These are phyloP conservation scores for Petunia axillaris DNA, from an alignment of 257 asterid species.

Conservation along the genomic window DNA sequence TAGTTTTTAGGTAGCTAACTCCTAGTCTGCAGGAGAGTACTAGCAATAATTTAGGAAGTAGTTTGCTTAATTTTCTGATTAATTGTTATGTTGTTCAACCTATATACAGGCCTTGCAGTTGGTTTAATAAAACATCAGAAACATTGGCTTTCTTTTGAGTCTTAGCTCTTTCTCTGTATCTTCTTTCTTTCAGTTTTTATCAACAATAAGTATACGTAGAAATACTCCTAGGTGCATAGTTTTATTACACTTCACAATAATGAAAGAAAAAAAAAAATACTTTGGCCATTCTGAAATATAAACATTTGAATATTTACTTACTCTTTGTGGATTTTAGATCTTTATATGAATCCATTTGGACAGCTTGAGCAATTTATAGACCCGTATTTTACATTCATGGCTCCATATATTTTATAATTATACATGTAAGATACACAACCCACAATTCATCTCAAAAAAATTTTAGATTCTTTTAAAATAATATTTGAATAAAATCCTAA, in stretches of 20 bases:
- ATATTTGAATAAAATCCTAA: background rate
- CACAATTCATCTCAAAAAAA: background rate
- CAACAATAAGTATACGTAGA: background rate
- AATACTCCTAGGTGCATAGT: slow-evolving; percentile 11
- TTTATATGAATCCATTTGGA: background rate
- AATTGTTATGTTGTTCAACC: too few species aligned
- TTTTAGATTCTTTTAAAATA: background rate
- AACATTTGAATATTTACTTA: slow-evolving; percentile 9
- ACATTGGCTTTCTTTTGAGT: too few species aligned
- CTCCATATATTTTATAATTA: background rate
- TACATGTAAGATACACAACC: background rate
- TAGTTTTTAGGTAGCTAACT: too few species aligned
- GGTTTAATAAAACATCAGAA: too few species aligned
- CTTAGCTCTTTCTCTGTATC: too few species aligned
- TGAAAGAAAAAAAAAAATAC: background rate
- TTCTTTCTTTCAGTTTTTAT: too few species aligned
- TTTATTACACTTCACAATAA: background rate
- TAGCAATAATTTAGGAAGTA: too few species aligned
- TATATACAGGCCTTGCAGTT: too few species aligned
- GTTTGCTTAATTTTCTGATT: too few species aligned
- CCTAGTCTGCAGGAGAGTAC: too few species aligned
- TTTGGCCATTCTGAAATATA: background rate
- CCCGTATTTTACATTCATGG: background rate
- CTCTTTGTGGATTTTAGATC: background rate
- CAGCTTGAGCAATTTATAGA: background rate